Conservation (phyloP, 768 basidiomycete species). For the Boletus sensibilis region DNA sequence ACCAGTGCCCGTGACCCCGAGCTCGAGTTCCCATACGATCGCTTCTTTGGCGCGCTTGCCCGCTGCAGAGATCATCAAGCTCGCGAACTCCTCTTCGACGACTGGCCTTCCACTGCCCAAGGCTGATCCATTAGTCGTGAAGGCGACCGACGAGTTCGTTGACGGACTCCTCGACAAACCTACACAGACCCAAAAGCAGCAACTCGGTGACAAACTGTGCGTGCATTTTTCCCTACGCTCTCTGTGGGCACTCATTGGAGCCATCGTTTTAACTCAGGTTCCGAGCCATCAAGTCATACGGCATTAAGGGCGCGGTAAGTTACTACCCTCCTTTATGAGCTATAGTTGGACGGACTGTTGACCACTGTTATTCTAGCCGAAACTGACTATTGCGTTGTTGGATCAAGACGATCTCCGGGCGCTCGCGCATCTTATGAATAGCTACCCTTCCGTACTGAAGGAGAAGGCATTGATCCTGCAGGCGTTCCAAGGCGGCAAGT, state of each 20-base stretch:
- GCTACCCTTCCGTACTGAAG: slow-evolving; percentile 78
- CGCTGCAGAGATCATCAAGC: slow-evolving; percentile 69
- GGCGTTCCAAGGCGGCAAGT: slow-evolving; percentile 28
- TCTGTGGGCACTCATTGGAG: slow-evolving; percentile 19
- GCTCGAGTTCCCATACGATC: slow-evolving; percentile 53
- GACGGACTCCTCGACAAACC: slow-evolving; percentile 58
- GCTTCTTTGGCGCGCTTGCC: slow-evolving; percentile 69
- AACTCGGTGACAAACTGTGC: slow-evolving; percentile 75
- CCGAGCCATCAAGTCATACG: slow-evolving; percentile 67
- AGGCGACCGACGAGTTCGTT: slow-evolving; percentile 72
- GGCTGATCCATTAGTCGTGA: slow-evolving; percentile 65
- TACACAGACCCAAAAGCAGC: slow-evolving; percentile 68
- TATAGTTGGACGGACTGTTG: background rate
- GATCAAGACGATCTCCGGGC: slow-evolving; percentile 84
- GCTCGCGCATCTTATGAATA: slow-evolving; percentile 84
- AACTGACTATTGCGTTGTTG: slow-evolving; percentile 78
- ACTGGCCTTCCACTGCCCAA: slow-evolving; percentile 60
- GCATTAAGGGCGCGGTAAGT: slow-evolving; percentile 77
- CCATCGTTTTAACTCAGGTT: slow-evolving; percentile 39
- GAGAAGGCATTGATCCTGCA: slow-evolving; percentile 57
- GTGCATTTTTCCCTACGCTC: slow-evolving; percentile 24
- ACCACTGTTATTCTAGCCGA: slow-evolving; percentile 49
- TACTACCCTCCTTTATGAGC: background rate
- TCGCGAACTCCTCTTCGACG: slow-evolving; percentile 51
- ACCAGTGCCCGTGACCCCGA: slow-evolving; percentile 64